phyloP scores from a whole-genome alignment of 2,329 filamentous ascomycete genomes.

The Zelopaecilomyces penicillatus region DNA sequence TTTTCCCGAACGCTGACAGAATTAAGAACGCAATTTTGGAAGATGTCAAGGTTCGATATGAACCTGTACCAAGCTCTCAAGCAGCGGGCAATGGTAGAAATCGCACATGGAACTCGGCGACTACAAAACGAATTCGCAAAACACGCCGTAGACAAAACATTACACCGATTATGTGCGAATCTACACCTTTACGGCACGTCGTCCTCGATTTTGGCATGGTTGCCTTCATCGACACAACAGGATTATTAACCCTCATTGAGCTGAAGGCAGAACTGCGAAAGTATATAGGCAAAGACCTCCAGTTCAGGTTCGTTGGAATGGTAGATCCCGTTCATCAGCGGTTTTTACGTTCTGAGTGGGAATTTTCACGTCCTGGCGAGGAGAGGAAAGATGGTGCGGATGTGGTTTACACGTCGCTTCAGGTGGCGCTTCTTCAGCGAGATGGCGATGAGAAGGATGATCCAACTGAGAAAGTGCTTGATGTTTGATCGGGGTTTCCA shows the following conservation, averaged over 20 bases:
- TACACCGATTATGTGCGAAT: conserved; percentile 21
- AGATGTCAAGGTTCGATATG: conserved; percentile 31
- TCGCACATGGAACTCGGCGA: conserved; percentile 47
- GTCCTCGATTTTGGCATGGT: conserved; percentile 45
- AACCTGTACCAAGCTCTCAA: conserved; percentile 34
- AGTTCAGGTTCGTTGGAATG: conserved; percentile 42
- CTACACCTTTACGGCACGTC: conserved; percentile 35
- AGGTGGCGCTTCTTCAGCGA: conserved; percentile 12
- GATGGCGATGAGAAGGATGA: conserved; percentile 12
- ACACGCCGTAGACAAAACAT: conserved; percentile 34
- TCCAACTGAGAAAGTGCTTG: conserved; percentile 5
- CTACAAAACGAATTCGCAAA: conserved; percentile 36
- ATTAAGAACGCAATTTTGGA: conserved; percentile 42
- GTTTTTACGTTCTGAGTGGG: conserved; percentile 31
- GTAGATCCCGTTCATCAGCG: conserved; percentile 30
- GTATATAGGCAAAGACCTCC: conserved; percentile 37
- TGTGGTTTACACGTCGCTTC: conserved; percentile 13
- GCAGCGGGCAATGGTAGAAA: conserved; percentile 29
- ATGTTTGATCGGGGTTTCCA: background rate
- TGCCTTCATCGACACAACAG: conserved; percentile 46
- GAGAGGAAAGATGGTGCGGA: conserved; percentile 12
- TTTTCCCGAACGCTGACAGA: conserved; percentile 53
- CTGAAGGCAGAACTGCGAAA: conserved; percentile 39
- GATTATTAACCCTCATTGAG: conserved; percentile 38
- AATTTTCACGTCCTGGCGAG: conserved; percentile 21